A percentile compares a stretch with the other conserved stretches of the same genome.
These are phyloP conservation scores for Elsinoe arachidis DNA, from an alignment of 2,329 filamentous ascomycete genomes.

Conservation along the genomic window DNA sequence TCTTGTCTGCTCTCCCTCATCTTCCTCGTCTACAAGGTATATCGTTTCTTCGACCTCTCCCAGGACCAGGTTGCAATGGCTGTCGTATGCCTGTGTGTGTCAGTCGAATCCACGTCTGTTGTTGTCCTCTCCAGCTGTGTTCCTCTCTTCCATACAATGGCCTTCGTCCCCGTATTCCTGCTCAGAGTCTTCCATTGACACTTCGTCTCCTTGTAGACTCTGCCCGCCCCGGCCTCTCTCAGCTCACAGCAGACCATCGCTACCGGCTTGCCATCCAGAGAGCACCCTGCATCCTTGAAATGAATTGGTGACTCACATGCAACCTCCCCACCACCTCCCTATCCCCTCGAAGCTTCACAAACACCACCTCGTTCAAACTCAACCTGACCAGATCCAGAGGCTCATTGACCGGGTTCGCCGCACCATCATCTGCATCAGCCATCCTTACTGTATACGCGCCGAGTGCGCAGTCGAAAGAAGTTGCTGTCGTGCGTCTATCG, in stretches of 20 bases:
- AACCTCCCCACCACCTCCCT: slow-evolving; percentile 90
- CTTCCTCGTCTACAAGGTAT: slow-evolving; percentile 83
- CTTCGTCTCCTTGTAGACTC: no score
- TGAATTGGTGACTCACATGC: slow-evolving; percentile 51
- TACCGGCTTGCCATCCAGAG: no score
- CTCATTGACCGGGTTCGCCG: slow-evolving; percentile 58
- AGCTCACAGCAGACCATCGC: no score
- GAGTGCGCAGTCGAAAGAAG: neutral
- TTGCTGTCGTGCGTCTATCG: neutral
- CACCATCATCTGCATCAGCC: slow-evolving; percentile 65
- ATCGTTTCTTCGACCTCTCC: slow-evolving; percentile 97
- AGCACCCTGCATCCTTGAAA: neutral
- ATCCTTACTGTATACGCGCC: slow-evolving; percentile 39
- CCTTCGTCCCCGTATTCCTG: neutral
- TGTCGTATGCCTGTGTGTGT: slow-evolving; percentile 75
- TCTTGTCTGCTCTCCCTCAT: slow-evolving; percentile 44
- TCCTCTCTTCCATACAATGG: neutral
- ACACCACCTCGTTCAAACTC: slow-evolving; percentile 89
- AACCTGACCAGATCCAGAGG: slow-evolving; percentile 93
- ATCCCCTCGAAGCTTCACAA: slow-evolving; percentile 93
- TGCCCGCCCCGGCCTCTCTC: no score
- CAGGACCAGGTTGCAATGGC: slow-evolving; percentile 92
- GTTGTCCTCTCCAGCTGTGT: neutral
- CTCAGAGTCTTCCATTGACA: neutral
- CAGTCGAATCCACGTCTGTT: no score